phyloP scores from a whole-genome alignment of 306 rosid genomes.

The Trifolium dubium region DNA sequence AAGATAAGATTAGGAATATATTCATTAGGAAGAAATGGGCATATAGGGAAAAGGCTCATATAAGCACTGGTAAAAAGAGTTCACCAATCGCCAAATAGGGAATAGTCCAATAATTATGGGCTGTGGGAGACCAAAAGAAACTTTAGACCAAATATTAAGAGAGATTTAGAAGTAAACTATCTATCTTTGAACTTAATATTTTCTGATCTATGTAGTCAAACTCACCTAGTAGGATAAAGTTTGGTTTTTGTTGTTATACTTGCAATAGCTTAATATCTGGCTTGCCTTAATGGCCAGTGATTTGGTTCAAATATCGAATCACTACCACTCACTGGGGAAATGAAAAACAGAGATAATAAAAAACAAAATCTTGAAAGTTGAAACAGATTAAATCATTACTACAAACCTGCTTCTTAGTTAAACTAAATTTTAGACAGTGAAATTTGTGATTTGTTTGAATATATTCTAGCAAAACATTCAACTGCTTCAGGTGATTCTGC shows the following conservation, averaged over 20 bases:
- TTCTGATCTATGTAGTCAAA: background rate
- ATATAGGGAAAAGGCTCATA: background rate
- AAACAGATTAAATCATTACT: background rate
- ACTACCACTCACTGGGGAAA: background rate
- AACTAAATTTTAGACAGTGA: background rate
- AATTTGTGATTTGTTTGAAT: background rate
- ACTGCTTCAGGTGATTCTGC: background rate
- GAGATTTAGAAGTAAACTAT: constrained; percentile 6
- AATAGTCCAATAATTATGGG: background rate
- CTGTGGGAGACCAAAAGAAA: background rate
- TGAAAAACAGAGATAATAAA: background rate
- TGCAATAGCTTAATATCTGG: background rate
- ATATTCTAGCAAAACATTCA: constrained; percentile 15
- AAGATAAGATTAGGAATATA: background rate
- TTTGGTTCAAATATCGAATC: constrained; percentile 19
- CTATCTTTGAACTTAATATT: constrained; percentile 10
- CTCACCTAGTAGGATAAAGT: background rate
- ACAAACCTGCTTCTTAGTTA: background rate
- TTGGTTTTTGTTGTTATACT: background rate
- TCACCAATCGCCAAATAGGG: constrained; percentile 1
- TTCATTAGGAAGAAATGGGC: background rate
- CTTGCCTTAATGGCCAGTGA: background rate
- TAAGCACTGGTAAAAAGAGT: background rate
- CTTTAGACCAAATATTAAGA: background rate
- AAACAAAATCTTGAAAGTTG: background rate